Percentiles rank a stretch among this genome's conserved stretches.
These are phyloP conservation scores for Chlorella sp. DNA, from an alignment of 139 green algal species.

Conservation along the genomic window DNA sequence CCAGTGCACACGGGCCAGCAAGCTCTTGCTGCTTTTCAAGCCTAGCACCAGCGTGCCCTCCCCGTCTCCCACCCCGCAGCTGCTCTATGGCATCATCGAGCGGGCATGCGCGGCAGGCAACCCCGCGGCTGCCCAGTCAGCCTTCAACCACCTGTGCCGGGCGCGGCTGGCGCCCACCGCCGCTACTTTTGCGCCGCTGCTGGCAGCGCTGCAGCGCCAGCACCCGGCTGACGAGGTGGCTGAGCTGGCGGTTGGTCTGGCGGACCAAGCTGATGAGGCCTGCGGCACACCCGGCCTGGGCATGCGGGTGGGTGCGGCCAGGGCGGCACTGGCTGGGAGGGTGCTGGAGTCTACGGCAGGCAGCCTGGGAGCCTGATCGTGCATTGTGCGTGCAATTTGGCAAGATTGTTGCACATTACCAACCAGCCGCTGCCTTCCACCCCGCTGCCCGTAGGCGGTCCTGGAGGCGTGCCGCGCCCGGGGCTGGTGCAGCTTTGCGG, in stretches of 20 bases:
- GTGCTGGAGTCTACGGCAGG: background rate
- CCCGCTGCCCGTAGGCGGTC: constrained; percentile 24
- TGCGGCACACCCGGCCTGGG: background rate
- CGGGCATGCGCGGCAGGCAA: background rate
- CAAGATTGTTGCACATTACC: no score
- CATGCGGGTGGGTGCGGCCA: no score
- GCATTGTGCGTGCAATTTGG: no score
- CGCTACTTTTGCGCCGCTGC: constrained; percentile 78
- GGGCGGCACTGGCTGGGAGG: background rate
- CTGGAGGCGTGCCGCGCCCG: constrained; percentile 66
- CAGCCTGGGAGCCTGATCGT: no score
- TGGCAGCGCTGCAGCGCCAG: background rate
- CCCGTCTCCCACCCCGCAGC: background rate
- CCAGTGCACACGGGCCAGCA: no score
- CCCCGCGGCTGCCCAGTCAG: background rate
- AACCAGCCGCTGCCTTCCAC: no score
- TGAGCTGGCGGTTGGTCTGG: background rate
- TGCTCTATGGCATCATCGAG: background rate
- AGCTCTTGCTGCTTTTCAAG: no score
- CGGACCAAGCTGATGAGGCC: background rate
- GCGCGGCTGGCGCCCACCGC: constrained; percentile 65
- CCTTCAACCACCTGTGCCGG: constrained; percentile 62
- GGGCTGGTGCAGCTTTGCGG: constrained; percentile 72
- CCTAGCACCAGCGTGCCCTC: no score
- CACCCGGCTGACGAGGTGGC: background rate